A percentile compares a stretch with the other conserved stretches of the same genome.
phyloP scores from a whole-genome alignment of 2,329 filamentous ascomycete species.

The Arthrobotrys musiformis region DNA sequence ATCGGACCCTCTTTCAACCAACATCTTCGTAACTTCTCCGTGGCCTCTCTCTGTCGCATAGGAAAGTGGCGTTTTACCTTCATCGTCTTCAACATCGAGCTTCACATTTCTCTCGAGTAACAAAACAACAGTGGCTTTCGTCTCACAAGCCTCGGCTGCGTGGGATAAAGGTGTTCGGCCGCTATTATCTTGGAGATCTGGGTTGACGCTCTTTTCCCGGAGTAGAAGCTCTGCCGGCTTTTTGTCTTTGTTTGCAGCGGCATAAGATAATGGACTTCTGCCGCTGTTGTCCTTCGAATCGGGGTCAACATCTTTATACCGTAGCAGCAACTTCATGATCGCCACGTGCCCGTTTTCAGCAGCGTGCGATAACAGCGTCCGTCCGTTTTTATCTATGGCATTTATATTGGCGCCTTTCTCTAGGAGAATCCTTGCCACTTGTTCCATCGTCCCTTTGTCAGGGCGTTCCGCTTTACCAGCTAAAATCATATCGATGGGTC shows the following conservation, averaged over 20 bases:
- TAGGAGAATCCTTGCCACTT: not conserved
- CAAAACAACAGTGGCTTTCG: not conserved
- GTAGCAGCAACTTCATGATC: not conserved
- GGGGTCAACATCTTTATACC: not conserved
- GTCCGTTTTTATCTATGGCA: not conserved
- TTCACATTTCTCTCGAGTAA: not conserved
- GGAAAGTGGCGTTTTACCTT: not conserved
- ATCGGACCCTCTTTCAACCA: not conserved
- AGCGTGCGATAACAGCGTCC: not conserved
- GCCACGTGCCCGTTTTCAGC: not conserved
- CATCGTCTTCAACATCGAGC: not conserved
- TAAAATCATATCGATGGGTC: too few species aligned
- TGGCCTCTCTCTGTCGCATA: not conserved
- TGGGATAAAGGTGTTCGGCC: not conserved
- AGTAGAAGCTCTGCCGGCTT: not conserved
- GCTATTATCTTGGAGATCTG: not conserved
- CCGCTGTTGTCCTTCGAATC: conserved; percentile 8
- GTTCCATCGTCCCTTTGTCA: not conserved
- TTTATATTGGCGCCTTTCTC: not conserved
- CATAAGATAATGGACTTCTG: not conserved
- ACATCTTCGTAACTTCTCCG: not conserved
- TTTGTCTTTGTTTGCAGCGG: not conserved
- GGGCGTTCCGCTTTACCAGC: too few species aligned
- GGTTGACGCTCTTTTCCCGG: not conserved
- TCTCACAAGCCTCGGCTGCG: not conserved